Base-by-base conservation (phyloP, 306 rosid genomes). In the Ceratonia siliqua region DNA sequence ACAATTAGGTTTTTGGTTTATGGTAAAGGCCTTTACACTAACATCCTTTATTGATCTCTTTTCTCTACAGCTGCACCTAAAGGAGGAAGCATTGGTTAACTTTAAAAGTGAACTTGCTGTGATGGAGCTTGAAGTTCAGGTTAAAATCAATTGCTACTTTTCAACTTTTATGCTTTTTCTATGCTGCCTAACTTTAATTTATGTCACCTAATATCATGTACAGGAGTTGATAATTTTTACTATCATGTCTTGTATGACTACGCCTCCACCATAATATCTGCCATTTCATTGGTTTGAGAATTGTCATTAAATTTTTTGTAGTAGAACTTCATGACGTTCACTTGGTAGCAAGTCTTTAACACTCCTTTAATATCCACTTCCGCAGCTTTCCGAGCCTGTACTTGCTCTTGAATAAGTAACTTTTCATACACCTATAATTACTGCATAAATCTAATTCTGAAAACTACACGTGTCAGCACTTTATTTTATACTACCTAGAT, bases 121-220 rank as follows among this genome's bases (percentile, higher is more conserved):
- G 61, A 52, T 87, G 86, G 97, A 90, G 80, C 93, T 82, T 78
- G 91, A 94, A 79, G 75, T 94, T 87, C 93, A 94, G 99, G 99
- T 94, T 79, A 75, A 61, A 33, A 59, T 36, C 66, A 48, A 54
- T 73, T 61, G 24, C 59, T 10, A 72, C 57, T 32, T 74, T 68
- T 48, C 55, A 54, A 17, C 22, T 63, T 41, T 83, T 65, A 70
- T 62, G 62, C 72, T 24, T 18, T 35, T 58, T 56, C 35, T 27
- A n/a, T 68, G 58, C 21, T 50, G 57, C 49, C 54, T 15, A 20
- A 6, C 48, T 78, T 68, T 77, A 45, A 45, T 20, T 15, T 61
- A 8, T 61, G 45, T 17, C 18, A 3, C 45, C 43, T 33, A 17
- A 3, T 61, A 32, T 61, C 20, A 61, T 61, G 66, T 41, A 5